phyloP scores from a whole-genome alignment of 495 filamentous ascomycete species.

The Aspergillus biplanus region DNA sequence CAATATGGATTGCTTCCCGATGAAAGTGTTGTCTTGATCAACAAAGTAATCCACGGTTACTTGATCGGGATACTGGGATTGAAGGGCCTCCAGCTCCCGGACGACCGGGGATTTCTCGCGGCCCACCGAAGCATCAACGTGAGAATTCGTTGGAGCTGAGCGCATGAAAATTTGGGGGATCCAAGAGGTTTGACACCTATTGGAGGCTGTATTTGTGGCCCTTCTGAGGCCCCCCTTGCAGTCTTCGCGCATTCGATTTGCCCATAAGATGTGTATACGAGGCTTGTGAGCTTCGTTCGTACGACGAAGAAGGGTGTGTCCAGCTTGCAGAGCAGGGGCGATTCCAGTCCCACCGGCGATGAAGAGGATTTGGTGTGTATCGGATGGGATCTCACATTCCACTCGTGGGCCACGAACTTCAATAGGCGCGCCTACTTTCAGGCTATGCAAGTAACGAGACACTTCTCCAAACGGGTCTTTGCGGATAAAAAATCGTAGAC shows the following conservation, averaged over 20 bases:
- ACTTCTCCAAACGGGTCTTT: conserved; percentile 61
- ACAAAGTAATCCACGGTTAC: conserved; percentile 73
- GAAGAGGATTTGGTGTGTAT: conserved; percentile 69
- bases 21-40: conserved; percentile 73
- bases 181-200: conserved; percentile 33
- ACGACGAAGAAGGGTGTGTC: conserved; percentile 56
- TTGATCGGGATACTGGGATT: conserved; percentile 54
- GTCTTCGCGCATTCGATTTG: conserved; percentile 61
- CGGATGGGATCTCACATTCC: conserved; percentile 64
- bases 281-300: conserved; percentile 30
- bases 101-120: conserved; percentile 52
- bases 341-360: conserved; percentile 94
- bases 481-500: conserved; percentile 59
- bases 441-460: conserved; percentile 68
- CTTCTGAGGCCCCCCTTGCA: conserved; percentile 50
- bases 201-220: conserved; percentile 29
- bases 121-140: background rate
- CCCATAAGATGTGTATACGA: conserved; percentile 69
- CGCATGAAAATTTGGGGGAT: conserved; percentile 34
- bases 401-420: conserved; percentile 77
- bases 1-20: conserved; percentile 54
- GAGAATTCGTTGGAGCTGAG: conserved; percentile 8
- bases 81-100: conserved; percentile 62
- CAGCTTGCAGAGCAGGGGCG: conserved; percentile 84
- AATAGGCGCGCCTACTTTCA: conserved; percentile 62